Evolutionary conservation across 2,329 filamentous ascomycete species (phyloP).

Genomic region (Juglanconis juglandina): DNA sequence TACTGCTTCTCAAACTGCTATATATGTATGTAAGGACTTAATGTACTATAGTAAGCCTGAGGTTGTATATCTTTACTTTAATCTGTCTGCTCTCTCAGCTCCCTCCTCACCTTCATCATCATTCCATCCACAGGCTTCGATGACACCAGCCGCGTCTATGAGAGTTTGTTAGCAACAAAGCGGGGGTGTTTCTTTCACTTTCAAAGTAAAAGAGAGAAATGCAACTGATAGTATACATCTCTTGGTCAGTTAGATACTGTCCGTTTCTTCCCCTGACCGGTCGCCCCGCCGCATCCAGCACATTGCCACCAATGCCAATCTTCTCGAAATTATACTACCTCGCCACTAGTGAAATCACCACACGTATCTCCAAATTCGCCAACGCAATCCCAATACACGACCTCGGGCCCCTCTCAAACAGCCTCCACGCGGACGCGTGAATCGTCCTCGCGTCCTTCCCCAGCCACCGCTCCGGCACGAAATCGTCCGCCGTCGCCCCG

Average conservation of each 20-base stretch:
- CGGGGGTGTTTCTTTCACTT: too few relatives aligned
- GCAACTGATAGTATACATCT: conserved; percentile 25
- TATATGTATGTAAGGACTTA: too few relatives aligned
- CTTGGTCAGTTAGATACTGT: conserved; percentile 21
- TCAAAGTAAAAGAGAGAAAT: too few relatives aligned
- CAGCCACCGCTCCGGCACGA: conserved; percentile 18
- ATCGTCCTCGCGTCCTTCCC: conserved; percentile 13
- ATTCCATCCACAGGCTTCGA: conserved; percentile 8
- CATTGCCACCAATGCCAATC: conserved; percentile 26
- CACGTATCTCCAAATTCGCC: conserved; percentile 35
- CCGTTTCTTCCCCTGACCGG: conserved; percentile 21
- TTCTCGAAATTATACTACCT: conserved; percentile 31
- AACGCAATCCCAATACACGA: conserved; percentile 55
- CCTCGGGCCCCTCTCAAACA: conserved; percentile 50
- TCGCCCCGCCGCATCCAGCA: conserved; percentile 21
- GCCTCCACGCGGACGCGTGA: conserved; percentile 43
- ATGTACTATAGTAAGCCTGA: too few relatives aligned
- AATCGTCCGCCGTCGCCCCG: conserved; percentile 9
- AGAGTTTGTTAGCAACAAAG: background rate
- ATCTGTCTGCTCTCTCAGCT: too few relatives aligned
- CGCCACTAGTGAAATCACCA: conserved; percentile 29
- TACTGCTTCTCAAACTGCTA: too few relatives aligned
- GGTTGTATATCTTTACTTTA: too few relatives aligned
- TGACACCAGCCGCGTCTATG: conserved; percentile 3
- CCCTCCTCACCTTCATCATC: background rate